These are phyloP conservation scores for Trypanosoma avium DNA, from an alignment of 208 protist species.

Conservation along the genomic window DNA sequence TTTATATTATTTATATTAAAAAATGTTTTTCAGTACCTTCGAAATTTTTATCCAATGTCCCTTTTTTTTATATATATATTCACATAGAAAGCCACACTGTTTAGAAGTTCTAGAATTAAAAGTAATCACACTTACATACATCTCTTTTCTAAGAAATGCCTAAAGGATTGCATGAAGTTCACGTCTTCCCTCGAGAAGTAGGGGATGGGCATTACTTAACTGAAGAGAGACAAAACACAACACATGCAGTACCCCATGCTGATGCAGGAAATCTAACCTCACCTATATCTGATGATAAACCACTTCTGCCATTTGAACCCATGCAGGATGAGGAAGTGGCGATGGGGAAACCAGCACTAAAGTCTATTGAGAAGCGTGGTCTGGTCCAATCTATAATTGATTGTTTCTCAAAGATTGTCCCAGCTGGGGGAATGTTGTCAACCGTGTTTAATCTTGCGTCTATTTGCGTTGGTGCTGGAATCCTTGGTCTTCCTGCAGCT, in stretches of 20 bases:
- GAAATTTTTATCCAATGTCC: too few species aligned
- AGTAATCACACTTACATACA: neutral
- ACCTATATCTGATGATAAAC: neutral
- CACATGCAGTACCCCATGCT: neutral
- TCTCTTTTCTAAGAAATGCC: too few species aligned
- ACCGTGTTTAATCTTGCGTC: slow-evolving; percentile 48
- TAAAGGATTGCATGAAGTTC: neutral
- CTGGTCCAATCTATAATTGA: neutral
- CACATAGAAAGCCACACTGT: too few species aligned
- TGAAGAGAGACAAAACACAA: neutral
- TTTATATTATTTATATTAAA: too few species aligned
- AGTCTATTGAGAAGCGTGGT: neutral
- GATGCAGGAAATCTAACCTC: neutral
- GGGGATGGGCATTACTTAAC: neutral
- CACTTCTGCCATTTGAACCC: neutral
- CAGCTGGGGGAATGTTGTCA: slow-evolving; percentile 40
- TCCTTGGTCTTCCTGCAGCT: slow-evolving; percentile 51
- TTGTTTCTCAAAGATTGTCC: slow-evolving; percentile 20
- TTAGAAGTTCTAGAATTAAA: too few species aligned
- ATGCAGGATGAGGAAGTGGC: neutral
- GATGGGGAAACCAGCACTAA: neutral
- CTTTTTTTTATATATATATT: too few species aligned
- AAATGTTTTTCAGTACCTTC: too few species aligned
- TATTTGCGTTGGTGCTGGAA: slow-evolving; percentile 60
- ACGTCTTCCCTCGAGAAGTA: neutral